These are phyloP conservation scores for Mentha longifolia DNA, from an alignment of 257 asterid species.

Conservation along the genomic window DNA sequence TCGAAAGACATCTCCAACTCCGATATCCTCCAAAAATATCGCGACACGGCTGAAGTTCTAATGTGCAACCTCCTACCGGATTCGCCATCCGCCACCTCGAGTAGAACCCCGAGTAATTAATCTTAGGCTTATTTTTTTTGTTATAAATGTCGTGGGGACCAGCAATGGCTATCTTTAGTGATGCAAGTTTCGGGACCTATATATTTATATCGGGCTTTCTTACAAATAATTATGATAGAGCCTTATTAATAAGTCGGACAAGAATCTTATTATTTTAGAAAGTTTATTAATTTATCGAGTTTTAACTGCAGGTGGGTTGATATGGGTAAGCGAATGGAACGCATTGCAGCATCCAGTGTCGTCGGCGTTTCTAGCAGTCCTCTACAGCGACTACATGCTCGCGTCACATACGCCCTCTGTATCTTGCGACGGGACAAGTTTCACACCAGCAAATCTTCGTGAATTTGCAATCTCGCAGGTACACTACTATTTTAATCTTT, in stretches of 20 bases:
- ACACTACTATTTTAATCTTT: too few species aligned
- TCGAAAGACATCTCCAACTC: constrained; percentile 50
- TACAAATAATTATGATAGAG: too few species aligned
- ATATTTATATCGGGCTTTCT: too few species aligned
- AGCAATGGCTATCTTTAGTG: too few species aligned
- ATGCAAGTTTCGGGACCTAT: too few species aligned
- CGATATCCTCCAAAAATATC: constrained; percentile 55
- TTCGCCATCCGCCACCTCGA: constrained; percentile 79
- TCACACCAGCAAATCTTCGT: constrained; percentile 63
- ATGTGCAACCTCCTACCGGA: constrained; percentile 86
- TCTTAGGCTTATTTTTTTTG: too few species aligned
- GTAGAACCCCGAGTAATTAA: too few species aligned
- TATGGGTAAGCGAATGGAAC: constrained; percentile 90
- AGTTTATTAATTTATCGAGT: too few species aligned
- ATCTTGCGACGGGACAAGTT: constrained; percentile 55
- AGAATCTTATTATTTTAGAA: too few species aligned
- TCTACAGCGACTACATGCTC: constrained; percentile 85
- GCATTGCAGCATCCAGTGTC: constrained; percentile 90
- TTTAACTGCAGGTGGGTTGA: constrained; percentile 60
- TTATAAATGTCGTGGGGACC: too few species aligned
- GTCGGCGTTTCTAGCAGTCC: constrained; percentile 72
- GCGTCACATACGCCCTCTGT: constrained; percentile 58
- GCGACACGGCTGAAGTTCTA: constrained; percentile 80
- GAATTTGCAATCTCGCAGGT: constrained; percentile 78
- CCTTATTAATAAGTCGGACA: too few species aligned